Conservation (phyloP, 2,329 filamentous ascomycete species). For the Karstenula rhodostoma region DNA sequence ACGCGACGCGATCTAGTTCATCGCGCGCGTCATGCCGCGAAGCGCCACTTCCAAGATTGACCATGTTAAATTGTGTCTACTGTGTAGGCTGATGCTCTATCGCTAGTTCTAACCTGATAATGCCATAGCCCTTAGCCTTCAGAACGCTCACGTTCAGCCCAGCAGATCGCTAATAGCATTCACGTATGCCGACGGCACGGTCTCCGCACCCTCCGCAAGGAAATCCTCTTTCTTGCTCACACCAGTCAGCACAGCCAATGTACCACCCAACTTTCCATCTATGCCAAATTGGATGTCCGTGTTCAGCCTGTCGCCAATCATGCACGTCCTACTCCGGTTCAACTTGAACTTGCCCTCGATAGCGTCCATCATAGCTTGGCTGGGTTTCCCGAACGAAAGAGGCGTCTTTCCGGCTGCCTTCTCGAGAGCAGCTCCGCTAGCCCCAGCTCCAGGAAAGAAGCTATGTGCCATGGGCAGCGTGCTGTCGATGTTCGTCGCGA, state of each 20-base stretch:
- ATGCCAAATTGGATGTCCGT: constrained; percentile 97
- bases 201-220: constrained; percentile 71
- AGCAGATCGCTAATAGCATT: constrained; percentile 82
- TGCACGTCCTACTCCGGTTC: constrained; percentile 84
- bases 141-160: constrained; percentile 26
- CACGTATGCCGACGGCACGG: constrained; percentile 82
- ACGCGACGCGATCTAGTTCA: not conserved
- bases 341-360: constrained; percentile 96
- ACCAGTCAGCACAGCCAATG: constrained; percentile 88
- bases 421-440: constrained; percentile 78
- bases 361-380: constrained; percentile 99
- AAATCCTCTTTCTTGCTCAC: constrained; percentile 87
- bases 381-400: constrained; percentile 87
- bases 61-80: not conserved
- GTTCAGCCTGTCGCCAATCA: constrained; percentile 93
- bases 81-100: not conserved
- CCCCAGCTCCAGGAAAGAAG: constrained; percentile 91
- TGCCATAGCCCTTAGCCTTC: not conserved
- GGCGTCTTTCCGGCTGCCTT: constrained; percentile 71
- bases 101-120: not conserved
- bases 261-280: constrained; percentile 88
- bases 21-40: not conserved
- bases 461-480: constrained; percentile 83
- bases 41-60: not conserved
- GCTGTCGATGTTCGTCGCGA: constrained; percentile 93